phyloP scores from a whole-genome alignment of 345 rosid species.

The Populus pruinosa region DNA sequence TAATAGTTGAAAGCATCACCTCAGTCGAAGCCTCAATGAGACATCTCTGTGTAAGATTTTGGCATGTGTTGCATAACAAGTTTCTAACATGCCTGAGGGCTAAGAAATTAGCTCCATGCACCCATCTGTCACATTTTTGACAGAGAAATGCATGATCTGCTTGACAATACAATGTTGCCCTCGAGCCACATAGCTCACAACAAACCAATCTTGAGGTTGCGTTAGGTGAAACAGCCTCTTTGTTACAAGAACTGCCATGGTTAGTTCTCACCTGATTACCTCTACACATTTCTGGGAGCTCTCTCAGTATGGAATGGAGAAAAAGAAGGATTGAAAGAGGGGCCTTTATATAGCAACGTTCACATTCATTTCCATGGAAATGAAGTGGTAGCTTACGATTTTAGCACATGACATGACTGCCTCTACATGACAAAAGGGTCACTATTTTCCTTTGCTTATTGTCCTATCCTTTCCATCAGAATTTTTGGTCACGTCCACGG shows the following conservation, averaged over 20 bases:
- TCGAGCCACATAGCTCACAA: conserved; percentile 64
- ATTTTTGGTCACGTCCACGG: neutral
- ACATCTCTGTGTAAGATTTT: conserved; percentile 50
- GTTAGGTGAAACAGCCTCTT: conserved; percentile 6
- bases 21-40: conserved; percentile 47
- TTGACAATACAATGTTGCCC: conserved; percentile 63
- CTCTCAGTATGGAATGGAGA: no score
- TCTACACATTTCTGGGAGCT: conserved; percentile 43
- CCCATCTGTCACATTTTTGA: conserved; percentile 60
- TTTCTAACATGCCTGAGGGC: conserved; percentile 74
- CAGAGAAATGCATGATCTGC: conserved; percentile 81
- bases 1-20: conserved; percentile 37
- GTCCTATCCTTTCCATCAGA: neutral
- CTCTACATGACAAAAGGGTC: conserved; percentile 23
- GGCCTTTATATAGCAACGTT: neutral
- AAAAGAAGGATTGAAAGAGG: neutral
- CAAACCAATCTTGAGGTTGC: conserved; percentile 17
- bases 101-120: conserved; percentile 77
- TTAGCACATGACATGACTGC: neutral
- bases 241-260: conserved; percentile 2
- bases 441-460: neutral
- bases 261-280: conserved; percentile 37
- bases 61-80: conserved; percentile 62
- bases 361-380: no score
- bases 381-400: no score